phyloP scores from a whole-genome alignment of 768 basidiomycete species.

The Leccinellum luteum region DNA sequence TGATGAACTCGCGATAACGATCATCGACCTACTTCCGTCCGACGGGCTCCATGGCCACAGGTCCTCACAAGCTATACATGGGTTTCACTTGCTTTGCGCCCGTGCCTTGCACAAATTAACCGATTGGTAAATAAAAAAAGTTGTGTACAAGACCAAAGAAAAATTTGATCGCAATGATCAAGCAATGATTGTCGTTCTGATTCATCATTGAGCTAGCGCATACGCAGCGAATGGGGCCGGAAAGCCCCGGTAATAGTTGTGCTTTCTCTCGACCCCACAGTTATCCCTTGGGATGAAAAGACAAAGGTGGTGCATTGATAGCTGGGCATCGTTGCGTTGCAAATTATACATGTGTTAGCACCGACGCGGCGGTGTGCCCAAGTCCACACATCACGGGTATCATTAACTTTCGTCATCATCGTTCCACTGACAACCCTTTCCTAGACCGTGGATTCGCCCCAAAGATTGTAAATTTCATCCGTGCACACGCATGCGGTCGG shows the following conservation, averaged over 20 bases:
- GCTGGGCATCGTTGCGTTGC: not conserved
- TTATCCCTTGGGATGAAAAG: not conserved
- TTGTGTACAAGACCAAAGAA: not conserved
- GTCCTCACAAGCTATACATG: not conserved
- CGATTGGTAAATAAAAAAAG: not conserved
- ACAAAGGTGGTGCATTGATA: not conserved
- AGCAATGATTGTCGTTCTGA: not conserved
- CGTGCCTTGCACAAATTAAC: not conserved
- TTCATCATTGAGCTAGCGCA: not conserved
- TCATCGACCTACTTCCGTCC: not conserved
- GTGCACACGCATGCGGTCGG: not conserved
- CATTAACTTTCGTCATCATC: not conserved
- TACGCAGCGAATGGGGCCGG: not conserved
- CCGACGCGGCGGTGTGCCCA: not conserved
- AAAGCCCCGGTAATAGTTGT: not conserved
- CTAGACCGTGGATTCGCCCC: not conserved
- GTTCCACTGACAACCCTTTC: not conserved
- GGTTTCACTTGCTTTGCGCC: not conserved
- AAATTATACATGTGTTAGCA: no score
- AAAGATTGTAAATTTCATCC: not conserved
- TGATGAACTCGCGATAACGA: not conserved
- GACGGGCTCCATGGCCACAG: not conserved
- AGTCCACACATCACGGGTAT: not conserved
- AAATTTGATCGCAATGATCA: not conserved
- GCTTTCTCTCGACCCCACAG: not conserved